Conservation (phyloP, 2,329 filamentous ascomycete genomes). For the Claviceps sp. region DNA sequence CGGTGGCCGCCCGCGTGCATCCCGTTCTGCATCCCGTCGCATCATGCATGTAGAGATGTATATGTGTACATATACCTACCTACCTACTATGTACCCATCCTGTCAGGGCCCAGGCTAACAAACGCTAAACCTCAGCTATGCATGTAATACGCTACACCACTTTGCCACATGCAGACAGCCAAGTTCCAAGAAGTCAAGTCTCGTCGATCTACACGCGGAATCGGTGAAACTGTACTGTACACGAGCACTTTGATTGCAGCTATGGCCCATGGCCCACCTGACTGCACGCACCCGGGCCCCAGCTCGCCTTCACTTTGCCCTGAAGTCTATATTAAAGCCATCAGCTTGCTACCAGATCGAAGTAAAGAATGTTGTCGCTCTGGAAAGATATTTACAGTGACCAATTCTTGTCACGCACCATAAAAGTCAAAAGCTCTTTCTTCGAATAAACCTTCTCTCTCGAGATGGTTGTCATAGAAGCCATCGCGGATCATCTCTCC, state of each 20-base stretch:
- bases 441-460: not conserved
- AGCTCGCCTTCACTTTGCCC: not conserved
- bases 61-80: too few species aligned
- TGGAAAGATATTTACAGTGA: not conserved
- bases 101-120: not conserved
- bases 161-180: not conserved
- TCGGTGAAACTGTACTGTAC: not conserved
- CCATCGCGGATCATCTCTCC: constrained; percentile 30
- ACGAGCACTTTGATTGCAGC: not conserved
- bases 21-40: too few species aligned
- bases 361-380: not conserved
- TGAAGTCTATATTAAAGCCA: not conserved
- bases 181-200: not conserved
- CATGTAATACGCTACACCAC: not conserved
- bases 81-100: not conserved
- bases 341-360: not conserved
- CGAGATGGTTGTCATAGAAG: constrained; percentile 37
- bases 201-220: not conserved
- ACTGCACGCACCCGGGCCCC: not conserved
- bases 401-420: not conserved
- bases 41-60: too few species aligned
- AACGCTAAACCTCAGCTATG: not conserved
- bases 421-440: not conserved
- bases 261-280: not conserved
- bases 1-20: too few species aligned